Percentiles rank a stretch among this genome's conserved stretches.
Evolutionary conservation across 768 basidiomycete genomes (phyloP).

Genomic region (Trichaptum fuscoviolaceum): DNA sequence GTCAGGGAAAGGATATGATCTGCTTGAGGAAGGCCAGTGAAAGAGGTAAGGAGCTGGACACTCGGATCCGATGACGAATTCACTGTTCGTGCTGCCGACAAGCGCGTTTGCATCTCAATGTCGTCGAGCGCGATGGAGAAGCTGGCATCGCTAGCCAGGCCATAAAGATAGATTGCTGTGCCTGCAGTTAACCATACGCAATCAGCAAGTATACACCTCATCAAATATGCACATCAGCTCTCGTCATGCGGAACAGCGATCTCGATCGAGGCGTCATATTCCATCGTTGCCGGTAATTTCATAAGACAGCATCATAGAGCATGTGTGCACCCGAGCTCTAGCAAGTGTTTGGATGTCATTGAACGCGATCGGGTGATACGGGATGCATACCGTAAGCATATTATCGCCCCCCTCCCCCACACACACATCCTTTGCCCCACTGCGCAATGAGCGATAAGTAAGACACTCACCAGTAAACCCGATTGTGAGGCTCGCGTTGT

Average conservation of each 20-base stretch:
- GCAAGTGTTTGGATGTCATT: no score
- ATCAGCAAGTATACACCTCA: neutral
- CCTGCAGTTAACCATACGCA: constrained; percentile 5
- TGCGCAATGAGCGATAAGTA: constrained; percentile 4
- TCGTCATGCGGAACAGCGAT: constrained; percentile 1
- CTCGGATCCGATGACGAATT: constrained; percentile 18
- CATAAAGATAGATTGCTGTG: constrained; percentile 12
- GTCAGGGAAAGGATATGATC: constrained; percentile 54
- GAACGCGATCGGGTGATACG: neutral
- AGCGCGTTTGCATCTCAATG: neutral
- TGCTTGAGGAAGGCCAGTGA: constrained; percentile 41
- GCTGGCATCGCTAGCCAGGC: constrained; percentile 4
- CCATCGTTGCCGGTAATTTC: neutral
- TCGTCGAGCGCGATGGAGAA: constrained; percentile 8
- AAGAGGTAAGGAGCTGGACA: constrained; percentile 41
- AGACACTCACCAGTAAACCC: constrained; percentile 48
- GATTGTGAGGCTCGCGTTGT: constrained; percentile 53
- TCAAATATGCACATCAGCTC: neutral
- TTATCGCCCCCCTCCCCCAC: neutral
- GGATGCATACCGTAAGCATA: neutral
- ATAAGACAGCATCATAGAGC: neutral
- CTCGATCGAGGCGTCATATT: neutral
- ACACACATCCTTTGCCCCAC: neutral
- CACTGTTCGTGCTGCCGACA: neutral
- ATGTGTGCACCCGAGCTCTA: neutral